phyloP scores from a whole-genome alignment of 352 stramenopile genomes.

The Globisporangium lucens region DNA sequence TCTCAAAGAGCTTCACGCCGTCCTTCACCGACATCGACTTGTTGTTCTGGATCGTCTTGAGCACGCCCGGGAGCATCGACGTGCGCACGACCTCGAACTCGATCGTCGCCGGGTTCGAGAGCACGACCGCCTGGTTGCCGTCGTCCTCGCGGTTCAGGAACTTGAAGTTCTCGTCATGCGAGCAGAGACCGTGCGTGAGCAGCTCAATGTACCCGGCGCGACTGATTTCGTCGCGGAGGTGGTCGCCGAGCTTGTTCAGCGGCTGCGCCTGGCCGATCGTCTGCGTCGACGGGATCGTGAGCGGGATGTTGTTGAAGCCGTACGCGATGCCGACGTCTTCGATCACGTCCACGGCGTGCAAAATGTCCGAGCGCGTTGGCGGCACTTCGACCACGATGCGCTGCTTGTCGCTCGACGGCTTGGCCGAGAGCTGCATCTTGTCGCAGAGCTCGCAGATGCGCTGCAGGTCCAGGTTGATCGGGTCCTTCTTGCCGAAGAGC shows the following conservation, averaged over 20 bases:
- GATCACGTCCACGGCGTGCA: constrained; percentile 99
- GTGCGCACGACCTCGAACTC: constrained; percentile 99
- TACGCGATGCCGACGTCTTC: constrained; percentile 99
- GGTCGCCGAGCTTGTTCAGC: constrained; percentile 97
- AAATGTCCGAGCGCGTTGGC: constrained; percentile 97
- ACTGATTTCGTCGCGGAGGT: constrained; percentile 97
- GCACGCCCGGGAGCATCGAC: constrained; percentile 96
- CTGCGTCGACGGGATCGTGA: constrained; percentile 92
- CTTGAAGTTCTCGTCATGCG: constrained; percentile 97
- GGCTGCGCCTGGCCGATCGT: constrained; percentile 96
- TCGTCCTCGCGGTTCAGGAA: constrained; percentile 88
- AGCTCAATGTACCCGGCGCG: constrained; percentile 97
- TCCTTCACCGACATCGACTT: constrained; percentile 95
- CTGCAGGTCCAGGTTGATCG: constrained; percentile 80
- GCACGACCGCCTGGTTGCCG: constrained; percentile 87
- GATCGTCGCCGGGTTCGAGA: constrained; percentile 98
- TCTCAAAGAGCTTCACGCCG: constrained; percentile 99
- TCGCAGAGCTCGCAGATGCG: constrained; percentile 93
- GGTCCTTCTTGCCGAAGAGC: constrained; percentile 77
- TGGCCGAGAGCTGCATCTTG: constrained; percentile 98
- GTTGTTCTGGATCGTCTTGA: constrained; percentile 99
- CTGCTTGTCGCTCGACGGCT: constrained; percentile 49
- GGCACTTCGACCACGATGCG: constrained; percentile 93
- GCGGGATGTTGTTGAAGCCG: constrained; percentile 99
- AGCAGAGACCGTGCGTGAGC: constrained; percentile 97